Evolutionary conservation across 352 stramenopile species (phyloP).

Genomic region (Pythium oligandrum): DNA sequence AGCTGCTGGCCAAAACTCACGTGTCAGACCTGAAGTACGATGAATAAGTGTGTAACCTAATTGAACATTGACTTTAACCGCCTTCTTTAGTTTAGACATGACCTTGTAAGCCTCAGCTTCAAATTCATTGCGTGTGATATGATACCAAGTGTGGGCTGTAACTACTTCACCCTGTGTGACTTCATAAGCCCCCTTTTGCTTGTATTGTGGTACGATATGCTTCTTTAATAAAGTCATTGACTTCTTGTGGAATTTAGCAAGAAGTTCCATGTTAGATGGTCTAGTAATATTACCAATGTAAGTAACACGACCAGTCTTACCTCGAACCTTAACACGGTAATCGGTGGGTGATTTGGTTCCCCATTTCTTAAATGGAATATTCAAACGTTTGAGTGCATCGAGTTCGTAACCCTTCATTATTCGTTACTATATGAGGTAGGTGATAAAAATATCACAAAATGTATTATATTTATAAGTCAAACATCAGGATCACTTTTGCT

Average conservation of each 20-base stretch:
- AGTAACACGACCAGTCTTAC: neutral
- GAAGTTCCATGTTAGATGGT: neutral
- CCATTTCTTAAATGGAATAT: slow-evolving; percentile 3
- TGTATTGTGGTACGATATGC: neutral
- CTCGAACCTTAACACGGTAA: neutral
- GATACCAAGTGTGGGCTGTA: neutral
- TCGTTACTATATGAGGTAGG: neutral
- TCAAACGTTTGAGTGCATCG: neutral
- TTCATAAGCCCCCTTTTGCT: neutral
- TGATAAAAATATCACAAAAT: no score
- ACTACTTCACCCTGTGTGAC: neutral
- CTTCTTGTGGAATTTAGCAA: slow-evolving; percentile 1
- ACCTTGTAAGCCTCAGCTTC: neutral
- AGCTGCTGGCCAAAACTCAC: slow-evolving; percentile 7
- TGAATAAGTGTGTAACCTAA: slow-evolving; percentile 10
- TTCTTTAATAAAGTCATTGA: neutral
- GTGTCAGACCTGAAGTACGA: neutral
- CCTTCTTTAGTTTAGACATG: neutral
- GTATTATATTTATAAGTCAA: no score
- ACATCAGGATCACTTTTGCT: no score
- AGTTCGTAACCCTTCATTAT: neutral
- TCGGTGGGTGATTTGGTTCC: neutral
- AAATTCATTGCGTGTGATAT: neutral
- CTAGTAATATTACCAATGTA: neutral
- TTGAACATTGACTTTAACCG: slow-evolving; percentile 15